These are phyloP conservation scores for Pontederia crassipes DNA, from an alignment of 176 grass and related monocot species.

Conservation along the genomic window DNA sequence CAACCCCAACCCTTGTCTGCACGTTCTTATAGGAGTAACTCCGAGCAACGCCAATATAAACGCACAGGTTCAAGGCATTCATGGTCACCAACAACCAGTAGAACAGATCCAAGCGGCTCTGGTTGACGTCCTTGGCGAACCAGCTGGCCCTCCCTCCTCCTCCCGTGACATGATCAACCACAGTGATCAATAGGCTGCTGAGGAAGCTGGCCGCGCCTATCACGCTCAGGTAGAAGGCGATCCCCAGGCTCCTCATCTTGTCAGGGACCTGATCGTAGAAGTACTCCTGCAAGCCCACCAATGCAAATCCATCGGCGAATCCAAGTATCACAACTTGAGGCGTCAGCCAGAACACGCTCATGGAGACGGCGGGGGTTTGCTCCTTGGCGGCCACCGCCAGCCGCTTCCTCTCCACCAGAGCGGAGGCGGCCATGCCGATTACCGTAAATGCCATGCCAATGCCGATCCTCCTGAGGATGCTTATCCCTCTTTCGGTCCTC, in stretches of 20 bases:
- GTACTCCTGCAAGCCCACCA: conserved; percentile 80
- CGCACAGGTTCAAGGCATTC: conserved; percentile 31
- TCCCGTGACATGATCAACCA: conserved; percentile 25
- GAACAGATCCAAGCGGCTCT: conserved; percentile 68
- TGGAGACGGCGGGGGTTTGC: neutral
- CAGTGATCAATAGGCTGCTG: conserved; percentile 47
- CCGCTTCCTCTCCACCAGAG: conserved; percentile 36
- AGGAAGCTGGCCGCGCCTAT: conserved; percentile 58
- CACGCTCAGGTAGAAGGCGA: conserved; percentile 72
- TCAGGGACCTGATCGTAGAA: conserved; percentile 90
- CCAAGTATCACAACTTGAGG: conserved; percentile 66
- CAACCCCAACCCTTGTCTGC: conserved; percentile 23
- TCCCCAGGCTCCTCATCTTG: conserved; percentile 75
- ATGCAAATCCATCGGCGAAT: conserved; percentile 52
- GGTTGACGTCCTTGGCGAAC: conserved; percentile 58
- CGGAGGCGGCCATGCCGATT: conserved; percentile 27
- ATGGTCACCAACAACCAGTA: conserved; percentile 49
- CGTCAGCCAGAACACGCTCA: conserved; percentile 51
- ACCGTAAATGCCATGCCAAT: conserved; percentile 47
- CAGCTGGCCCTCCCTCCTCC: conserved; percentile 24
- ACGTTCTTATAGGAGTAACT: conserved; percentile 69
- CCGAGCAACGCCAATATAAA: conserved; percentile 36
- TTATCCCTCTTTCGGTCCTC: conserved; percentile 59
- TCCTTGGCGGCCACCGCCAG: neutral
- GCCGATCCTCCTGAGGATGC: conserved; percentile 61